A percentile compares a stretch with the other conserved stretches of the same genome.
phyloP scores from a whole-genome alignment of 2,329 filamentous ascomycete genomes.

The Aspergillus hortae region DNA sequence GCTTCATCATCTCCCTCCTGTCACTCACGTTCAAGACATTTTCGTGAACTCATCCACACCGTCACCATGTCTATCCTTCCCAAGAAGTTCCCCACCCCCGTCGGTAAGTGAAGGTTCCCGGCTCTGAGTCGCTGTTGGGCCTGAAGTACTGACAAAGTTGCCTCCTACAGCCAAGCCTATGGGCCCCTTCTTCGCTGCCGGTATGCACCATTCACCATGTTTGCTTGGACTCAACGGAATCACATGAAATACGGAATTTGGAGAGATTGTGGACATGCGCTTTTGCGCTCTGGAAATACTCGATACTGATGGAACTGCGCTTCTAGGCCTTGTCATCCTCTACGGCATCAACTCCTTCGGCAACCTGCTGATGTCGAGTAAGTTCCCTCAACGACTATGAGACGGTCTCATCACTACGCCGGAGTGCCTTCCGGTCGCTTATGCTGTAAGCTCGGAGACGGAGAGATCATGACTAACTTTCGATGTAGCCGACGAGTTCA shows the following conservation, averaged over 20 bases:
- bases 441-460: too few relatives aligned
- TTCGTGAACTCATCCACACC: slow-evolving; percentile 29
- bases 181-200: slow-evolving; percentile 90
- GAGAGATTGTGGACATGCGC: neutral
- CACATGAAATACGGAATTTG: neutral
- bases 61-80: slow-evolving; percentile 73
- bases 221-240: neutral
- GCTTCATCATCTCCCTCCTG: slow-evolving; percentile 22
- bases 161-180: slow-evolving; percentile 71
- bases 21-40: slow-evolving; percentile 23
- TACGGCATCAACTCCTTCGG: slow-evolving; percentile 88
- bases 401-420: neutral
- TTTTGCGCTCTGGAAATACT: slow-evolving; percentile 2
- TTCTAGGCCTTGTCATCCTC: slow-evolving; percentile 72
- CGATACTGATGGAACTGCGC: slow-evolving; percentile 23
- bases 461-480: slow-evolving; percentile 16
- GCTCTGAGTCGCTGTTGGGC: neutral
- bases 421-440: too few relatives aligned
- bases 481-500: slow-evolving; percentile 77
- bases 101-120: slow-evolving; percentile 58
- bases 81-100: slow-evolving; percentile 78
- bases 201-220: slow-evolving; percentile 56
- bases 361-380: slow-evolving; percentile 74
- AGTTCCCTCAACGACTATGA: slow-evolving; percentile 33
- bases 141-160: slow-evolving; percentile 26